Evolutionary conservation across 2,329 filamentous ascomycete species (phyloP).

Genomic region (Exophiala aquamarina): DNA sequence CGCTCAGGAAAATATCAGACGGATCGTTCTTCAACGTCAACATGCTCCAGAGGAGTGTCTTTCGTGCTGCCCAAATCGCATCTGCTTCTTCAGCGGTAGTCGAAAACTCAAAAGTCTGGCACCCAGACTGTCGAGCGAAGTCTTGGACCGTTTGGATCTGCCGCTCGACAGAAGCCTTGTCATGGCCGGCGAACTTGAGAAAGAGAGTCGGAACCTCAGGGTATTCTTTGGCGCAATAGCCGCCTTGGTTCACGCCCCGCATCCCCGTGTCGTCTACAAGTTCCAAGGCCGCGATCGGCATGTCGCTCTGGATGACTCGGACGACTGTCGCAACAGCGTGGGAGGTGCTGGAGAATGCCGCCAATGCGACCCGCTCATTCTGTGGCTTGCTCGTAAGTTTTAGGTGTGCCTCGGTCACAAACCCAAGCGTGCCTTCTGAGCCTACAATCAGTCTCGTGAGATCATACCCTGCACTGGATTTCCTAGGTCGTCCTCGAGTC

Average conservation of each 20-base stretch:
- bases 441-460: slow-evolving; percentile 77
- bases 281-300: slow-evolving; percentile 75
- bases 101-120: slow-evolving; percentile 72
- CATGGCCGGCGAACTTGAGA: slow-evolving; percentile 78
- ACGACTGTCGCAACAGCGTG: slow-evolving; percentile 73
- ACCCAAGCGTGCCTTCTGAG: slow-evolving; percentile 75
- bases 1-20: slow-evolving; percentile 74
- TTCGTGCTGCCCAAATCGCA: slow-evolving; percentile 79
- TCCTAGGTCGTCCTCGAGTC: slow-evolving; percentile 69
- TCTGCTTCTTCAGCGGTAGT: slow-evolving; percentile 65
- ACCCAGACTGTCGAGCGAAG: slow-evolving; percentile 64
- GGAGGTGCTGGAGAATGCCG: slow-evolving; percentile 73
- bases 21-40: slow-evolving; percentile 62
- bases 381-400: slow-evolving; percentile 76
- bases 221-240: slow-evolving; percentile 65
- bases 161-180: slow-evolving; percentile 67
- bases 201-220: slow-evolving; percentile 73
- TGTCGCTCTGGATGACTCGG: slow-evolving; percentile 70
- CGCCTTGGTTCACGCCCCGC: slow-evolving; percentile 74
- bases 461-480: slow-evolving; percentile 81
- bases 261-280: slow-evolving; percentile 88
- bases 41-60: slow-evolving; percentile 79
- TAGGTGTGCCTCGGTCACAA: slow-evolving; percentile 79
- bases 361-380: slow-evolving; percentile 74
- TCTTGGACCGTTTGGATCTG: slow-evolving; percentile 68